Conservation (phyloP, 371 early-diverging fungal genomes). For the Zopfochytrium polystomum region DNA sequence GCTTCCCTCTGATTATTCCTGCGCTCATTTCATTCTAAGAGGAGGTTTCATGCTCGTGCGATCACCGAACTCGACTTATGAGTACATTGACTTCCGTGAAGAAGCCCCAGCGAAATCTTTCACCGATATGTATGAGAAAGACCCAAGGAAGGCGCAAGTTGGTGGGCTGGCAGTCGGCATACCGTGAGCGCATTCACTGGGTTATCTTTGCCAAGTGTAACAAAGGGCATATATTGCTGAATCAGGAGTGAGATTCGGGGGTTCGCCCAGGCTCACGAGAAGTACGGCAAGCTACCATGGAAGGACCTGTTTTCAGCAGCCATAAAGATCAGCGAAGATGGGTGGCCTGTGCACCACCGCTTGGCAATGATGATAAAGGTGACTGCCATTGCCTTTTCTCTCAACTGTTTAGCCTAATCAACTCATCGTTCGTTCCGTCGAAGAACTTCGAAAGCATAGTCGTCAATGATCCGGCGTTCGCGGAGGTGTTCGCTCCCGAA, state of each 20-base stretch:
- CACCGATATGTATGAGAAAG: slow-evolving; percentile 67
- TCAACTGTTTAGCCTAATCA: no score
- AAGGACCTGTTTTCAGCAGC: slow-evolving; percentile 74
- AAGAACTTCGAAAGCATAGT: slow-evolving; percentile 34
- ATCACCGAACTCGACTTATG: slow-evolving; percentile 48
- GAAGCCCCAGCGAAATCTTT: slow-evolving; percentile 76
- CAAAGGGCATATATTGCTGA: no score
- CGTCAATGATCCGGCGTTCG: slow-evolving; percentile 43
- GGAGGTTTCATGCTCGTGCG: slow-evolving; percentile 98
- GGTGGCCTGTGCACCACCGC: slow-evolving; percentile 62
- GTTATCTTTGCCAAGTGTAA: neutral
- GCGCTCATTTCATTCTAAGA: slow-evolving; percentile 34
- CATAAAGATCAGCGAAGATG: slow-evolving; percentile 74
- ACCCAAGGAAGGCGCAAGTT: slow-evolving; percentile 62
- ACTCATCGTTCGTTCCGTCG: no score
- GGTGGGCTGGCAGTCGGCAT: slow-evolving; percentile 87
- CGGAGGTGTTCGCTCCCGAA: slow-evolving; percentile 65
- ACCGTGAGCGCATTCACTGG: slow-evolving; percentile 58
- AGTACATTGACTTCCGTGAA: slow-evolving; percentile 74
- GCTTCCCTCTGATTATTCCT: slow-evolving; percentile 6
- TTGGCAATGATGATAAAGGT: slow-evolving; percentile 41
- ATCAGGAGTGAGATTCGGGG: slow-evolving; percentile 87
- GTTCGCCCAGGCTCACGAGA: slow-evolving; percentile 74
- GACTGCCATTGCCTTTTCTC: neutral
- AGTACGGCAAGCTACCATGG: slow-evolving; percentile 87